These are phyloP conservation scores for Cryptosporidium ubiquitum DNA, from an alignment of 169 alveolate species.

Conservation along the genomic window DNA sequence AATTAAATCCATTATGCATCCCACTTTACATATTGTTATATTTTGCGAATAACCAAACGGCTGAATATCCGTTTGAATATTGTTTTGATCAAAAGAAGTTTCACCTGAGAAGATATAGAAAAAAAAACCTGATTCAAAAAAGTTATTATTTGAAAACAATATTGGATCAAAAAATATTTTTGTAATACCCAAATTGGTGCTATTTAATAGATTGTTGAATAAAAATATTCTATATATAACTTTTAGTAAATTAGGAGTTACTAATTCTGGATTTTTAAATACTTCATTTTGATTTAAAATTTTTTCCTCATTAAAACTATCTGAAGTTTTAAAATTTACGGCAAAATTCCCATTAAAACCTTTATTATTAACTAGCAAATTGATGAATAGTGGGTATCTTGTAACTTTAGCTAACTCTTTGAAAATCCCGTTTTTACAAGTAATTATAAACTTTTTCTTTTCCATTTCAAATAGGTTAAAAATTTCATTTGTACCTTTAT, in stretches of 20 bases:
- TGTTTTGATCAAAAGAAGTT: constrained; percentile 13
- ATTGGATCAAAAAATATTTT: constrained; percentile 52
- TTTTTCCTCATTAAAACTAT: not conserved
- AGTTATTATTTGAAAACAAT: constrained; percentile 29
- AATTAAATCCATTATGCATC: constrained; percentile 48
- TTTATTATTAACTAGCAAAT: not conserved
- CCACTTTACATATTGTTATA: constrained; percentile 50
- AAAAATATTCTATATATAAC: constrained; percentile 21
- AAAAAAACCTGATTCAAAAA: constrained; percentile 69
- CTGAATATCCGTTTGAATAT: not conserved
- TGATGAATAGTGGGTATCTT: constrained; percentile 23
- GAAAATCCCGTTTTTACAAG: constrained; percentile 22
- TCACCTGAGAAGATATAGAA: constrained; percentile 58
- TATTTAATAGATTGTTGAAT: constrained; percentile 19
- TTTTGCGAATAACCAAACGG: not conserved
- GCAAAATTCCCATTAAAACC: not conserved
- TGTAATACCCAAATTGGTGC: not conserved
- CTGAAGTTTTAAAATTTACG: not conserved
- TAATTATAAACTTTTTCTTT: constrained; percentile 51
- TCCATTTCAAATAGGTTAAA: constrained; percentile 30
- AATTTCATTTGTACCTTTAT: constrained; percentile 30
- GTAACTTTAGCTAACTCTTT: constrained; percentile 8
- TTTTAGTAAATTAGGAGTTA: constrained; percentile 53
- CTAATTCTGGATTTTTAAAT: not conserved
- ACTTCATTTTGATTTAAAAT: constrained; percentile 4